Percentiles rank a stretch among this genome's conserved stretches.
phyloP scores from a whole-genome alignment of 2,329 filamentous ascomycete species.

The Teratosphaeria destructans region DNA sequence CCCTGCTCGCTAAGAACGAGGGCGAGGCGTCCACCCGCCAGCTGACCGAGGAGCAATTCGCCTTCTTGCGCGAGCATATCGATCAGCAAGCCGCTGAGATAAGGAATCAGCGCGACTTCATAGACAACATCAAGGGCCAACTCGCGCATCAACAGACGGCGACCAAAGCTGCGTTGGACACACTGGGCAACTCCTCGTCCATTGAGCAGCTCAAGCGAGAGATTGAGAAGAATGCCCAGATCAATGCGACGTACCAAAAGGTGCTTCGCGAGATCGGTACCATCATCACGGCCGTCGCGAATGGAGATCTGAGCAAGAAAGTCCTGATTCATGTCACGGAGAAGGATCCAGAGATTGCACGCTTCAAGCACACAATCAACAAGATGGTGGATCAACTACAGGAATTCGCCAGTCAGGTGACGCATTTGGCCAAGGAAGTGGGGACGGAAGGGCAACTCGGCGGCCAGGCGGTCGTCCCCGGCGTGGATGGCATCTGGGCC shows the following conservation, averaged over 20 bases:
- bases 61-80: constrained; percentile 78
- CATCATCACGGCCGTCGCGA: constrained; percentile 91
- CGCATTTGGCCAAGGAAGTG: constrained; percentile 86
- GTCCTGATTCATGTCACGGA: constrained; percentile 91
- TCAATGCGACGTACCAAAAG: constrained; percentile 97
- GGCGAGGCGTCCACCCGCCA: constrained; percentile 38
- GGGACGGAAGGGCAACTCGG: constrained; percentile 91
- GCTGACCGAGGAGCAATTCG: constrained; percentile 72
- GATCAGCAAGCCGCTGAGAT: constrained; percentile 90
- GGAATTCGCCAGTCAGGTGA: constrained; percentile 93
- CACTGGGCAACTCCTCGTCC: constrained; percentile 73
- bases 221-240: constrained; percentile 92
- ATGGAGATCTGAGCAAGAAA: constrained; percentile 92
- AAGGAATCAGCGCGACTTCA: constrained; percentile 74
- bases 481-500: constrained; percentile 95
- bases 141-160: constrained; percentile 76
- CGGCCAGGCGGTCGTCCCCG: constrained; percentile 85
- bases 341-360: constrained; percentile 96
- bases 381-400: constrained; percentile 98
- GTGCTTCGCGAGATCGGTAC: constrained; percentile 92
- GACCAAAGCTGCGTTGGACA: constrained; percentile 71
- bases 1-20: constrained; percentile 46
- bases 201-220: constrained; percentile 86
- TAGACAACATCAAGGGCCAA: constrained; percentile 75
- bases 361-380: constrained; percentile 96